Conservation (phyloP, 2,329 filamentous ascomycete genomes). For the Talaromyces piceae region DNA sequence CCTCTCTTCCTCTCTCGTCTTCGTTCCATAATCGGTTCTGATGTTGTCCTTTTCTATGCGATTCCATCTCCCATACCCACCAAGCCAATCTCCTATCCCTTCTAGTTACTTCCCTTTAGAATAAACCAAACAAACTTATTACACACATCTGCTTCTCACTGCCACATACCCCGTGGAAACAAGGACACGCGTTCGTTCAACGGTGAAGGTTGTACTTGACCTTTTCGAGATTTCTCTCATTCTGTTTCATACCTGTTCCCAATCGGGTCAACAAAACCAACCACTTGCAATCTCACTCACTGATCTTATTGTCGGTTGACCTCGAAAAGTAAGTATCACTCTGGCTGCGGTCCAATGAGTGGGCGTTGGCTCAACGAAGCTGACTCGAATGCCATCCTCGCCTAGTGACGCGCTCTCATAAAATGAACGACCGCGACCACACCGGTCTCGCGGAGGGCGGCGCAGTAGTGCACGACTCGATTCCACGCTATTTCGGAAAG, state of each 20-base stretch:
- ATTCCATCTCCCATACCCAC: not conserved
- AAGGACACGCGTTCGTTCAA: not conserved
- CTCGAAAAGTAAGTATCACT: not conserved
- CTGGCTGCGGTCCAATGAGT: not conserved
- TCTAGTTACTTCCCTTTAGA: not conserved
- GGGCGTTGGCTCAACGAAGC: too few species aligned
- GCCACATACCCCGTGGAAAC: not conserved
- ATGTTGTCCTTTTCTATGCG: too few species aligned
- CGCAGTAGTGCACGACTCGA: slow-evolving; percentile 59
- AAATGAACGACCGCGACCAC: slow-evolving; percentile 90
- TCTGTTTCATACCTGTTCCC: not conserved
- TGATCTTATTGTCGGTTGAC: not conserved
- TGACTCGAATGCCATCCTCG: not conserved
- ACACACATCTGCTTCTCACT: not conserved
- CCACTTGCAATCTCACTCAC: not conserved
- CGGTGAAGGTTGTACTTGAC: not conserved
- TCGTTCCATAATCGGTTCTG: not conserved
- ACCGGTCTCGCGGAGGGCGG: slow-evolving; percentile 68
- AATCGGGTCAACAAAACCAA: not conserved
- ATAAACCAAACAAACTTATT: not conserved
- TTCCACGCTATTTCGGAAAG: slow-evolving; percentile 93
- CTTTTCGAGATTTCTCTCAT: not conserved
- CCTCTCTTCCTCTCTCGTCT: not conserved
- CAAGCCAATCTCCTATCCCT: not conserved
- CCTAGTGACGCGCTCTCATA: slow-evolving; percentile 94